phyloP scores from a whole-genome alignment of 1,139 yeast genomes.

The Suhomyces kunorum region DNA sequence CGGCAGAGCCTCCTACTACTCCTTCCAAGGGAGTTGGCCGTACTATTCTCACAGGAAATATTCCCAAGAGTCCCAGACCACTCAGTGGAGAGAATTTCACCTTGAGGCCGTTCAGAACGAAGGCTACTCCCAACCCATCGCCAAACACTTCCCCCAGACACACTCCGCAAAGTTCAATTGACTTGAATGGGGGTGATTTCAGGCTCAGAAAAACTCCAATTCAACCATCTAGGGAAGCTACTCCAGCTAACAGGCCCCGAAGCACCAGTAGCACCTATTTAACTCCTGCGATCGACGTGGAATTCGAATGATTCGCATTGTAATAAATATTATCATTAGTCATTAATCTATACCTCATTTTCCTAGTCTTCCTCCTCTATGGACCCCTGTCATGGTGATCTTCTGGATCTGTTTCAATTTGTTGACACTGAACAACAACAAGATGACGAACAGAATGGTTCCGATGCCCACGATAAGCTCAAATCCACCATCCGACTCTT shows the following conservation, averaged over 20 bases:
- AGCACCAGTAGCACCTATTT: slow-evolving; percentile 31
- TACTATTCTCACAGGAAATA: slow-evolving; percentile 11
- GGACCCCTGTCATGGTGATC: slow-evolving; percentile 47
- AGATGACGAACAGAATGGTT: slow-evolving; percentile 26
- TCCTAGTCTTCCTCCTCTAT: slow-evolving; percentile 9
- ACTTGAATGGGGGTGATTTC: slow-evolving; percentile 11
- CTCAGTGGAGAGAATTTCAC: slow-evolving; percentile 34
- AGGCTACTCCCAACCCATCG: slow-evolving; percentile 44
- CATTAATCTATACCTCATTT: slow-evolving; percentile 7
- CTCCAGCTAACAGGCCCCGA: slow-evolving; percentile 15
- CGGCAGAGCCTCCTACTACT: slow-evolving; percentile 11
- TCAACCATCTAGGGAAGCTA: slow-evolving; percentile 7
- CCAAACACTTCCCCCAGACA: slow-evolving; percentile 42
- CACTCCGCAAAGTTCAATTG: slow-evolving; percentile 24
- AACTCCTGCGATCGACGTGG: slow-evolving; percentile 33
- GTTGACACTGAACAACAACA: slow-evolving; percentile 32
- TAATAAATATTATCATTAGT: slow-evolving; percentile 6
- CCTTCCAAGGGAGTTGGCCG: slow-evolving; percentile 10
- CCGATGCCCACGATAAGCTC: slow-evolving; percentile 35
- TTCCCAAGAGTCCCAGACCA: slow-evolving; percentile 26
- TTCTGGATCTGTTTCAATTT: slow-evolving; percentile 38
- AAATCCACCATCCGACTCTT: slow-evolving; percentile 39
- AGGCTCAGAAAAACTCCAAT: slow-evolving; percentile 11
- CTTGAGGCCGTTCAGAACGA: slow-evolving; percentile 47
- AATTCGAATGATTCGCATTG: slow-evolving; percentile 25